phyloP scores from a whole-genome alignment of 2,329 filamentous ascomycete genomes.

The Aspergillus transmontanensis region DNA sequence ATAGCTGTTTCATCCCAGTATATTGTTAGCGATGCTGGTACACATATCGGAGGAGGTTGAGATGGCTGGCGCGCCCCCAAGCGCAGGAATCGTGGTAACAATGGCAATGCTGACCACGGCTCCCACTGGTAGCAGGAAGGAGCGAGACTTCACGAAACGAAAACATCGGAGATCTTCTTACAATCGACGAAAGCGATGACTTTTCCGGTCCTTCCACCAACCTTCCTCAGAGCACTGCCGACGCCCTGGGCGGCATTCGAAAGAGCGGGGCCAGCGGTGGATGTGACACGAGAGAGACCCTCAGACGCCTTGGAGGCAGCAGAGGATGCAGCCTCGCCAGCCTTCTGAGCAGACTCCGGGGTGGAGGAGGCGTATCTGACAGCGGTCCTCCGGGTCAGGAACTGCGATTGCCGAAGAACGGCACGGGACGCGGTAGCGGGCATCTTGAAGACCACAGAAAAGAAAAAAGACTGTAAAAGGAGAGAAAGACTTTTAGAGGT shows the following conservation, averaged over 20 bases:
- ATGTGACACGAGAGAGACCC: conserved; percentile 78
- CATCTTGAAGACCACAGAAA: conserved; percentile 41
- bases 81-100: background rate
- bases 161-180: conserved; percentile 53
- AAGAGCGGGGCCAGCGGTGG: conserved; percentile 77
- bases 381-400: conserved; percentile 48
- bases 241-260: conserved; percentile 70
- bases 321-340: conserved; percentile 46
- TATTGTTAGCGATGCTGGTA: conserved; percentile 26
- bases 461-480: conserved; percentile 27
- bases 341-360: conserved; percentile 49
- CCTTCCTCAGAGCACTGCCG: conserved; percentile 67
- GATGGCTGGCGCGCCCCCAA: background rate
- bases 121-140: background rate
- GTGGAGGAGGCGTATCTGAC: conserved; percentile 52
- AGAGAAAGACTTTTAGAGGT: conserved; percentile 31
- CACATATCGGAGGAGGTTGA: conserved; percentile 1
- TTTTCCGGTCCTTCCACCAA: conserved; percentile 81
- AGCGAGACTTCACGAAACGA: background rate
- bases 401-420: conserved; percentile 51
- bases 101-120: background rate
- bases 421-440: conserved; percentile 47
- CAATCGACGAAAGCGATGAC: conserved; percentile 81
- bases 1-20: conserved; percentile 61
- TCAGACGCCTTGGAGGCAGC: conserved; percentile 68